Conservation (phyloP, 139 green algal genomes). For the Bryopsis sp. region DNA sequence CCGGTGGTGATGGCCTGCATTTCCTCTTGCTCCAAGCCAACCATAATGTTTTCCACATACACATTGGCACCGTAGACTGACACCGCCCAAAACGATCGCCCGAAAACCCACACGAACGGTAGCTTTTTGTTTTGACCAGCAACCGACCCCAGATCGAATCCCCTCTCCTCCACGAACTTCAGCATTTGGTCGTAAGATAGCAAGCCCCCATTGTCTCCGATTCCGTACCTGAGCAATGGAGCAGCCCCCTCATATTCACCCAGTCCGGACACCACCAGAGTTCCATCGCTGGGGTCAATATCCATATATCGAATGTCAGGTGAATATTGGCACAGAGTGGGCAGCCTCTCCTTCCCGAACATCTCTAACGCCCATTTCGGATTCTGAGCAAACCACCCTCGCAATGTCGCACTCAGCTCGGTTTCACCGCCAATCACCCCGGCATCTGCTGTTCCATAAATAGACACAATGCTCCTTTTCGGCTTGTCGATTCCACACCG, state of each 20-base stretch:
- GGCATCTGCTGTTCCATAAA: too few species aligned
- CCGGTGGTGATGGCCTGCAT: conserved; percentile 10
- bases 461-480: too few species aligned
- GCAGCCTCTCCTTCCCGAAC: conserved; percentile 20
- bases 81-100: conserved; percentile 23
- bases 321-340: conserved; percentile 26
- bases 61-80: conserved; percentile 24
- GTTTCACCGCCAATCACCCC: too few species aligned
- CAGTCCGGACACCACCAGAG: conserved; percentile 15
- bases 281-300: conserved; percentile 1
- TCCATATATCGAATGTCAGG: conserved; percentile 17
- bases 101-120: conserved; percentile 26
- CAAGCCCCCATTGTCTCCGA: conserved; percentile 17
- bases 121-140: background rate
- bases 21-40: conserved; percentile 15
- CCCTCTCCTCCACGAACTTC: conserved; percentile 5
- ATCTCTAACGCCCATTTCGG: conserved; percentile 11
- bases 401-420: too few species aligned
- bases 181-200: conserved; percentile 18
- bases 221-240: conserved; percentile 22
- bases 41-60: conserved; percentile 27
- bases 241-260: background rate
- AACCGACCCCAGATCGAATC: background rate
- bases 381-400: too few species aligned
- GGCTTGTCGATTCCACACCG: too few species aligned